Base-by-base conservation (phyloP, 2,329 filamentous ascomycete species). In the Stemphylium lycopersici region DNA sequence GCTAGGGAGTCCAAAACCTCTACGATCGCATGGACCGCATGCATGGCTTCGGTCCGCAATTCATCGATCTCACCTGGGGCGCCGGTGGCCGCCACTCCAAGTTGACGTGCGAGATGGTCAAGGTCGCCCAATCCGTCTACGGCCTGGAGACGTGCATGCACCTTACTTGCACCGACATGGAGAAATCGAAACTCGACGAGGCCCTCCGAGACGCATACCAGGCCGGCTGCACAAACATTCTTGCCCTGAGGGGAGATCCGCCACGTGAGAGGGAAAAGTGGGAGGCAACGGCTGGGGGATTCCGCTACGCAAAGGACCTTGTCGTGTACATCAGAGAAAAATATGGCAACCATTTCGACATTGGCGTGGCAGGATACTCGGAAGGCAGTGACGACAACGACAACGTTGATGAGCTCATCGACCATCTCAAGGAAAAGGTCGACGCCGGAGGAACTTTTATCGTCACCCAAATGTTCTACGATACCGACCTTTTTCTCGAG, bases 1-100 rank as follows among this genome's bases (percentile, higher is more conserved):
- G 16, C 33, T 54, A 73, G 79, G 95, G 95, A 83, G 93, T 99
- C 11, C 95, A 99, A 80, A 99, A 99, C 77, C 87, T 99, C 54
- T 99, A 99, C 83, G 95, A 99, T 69, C 91, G 95, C 73, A 98
- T 99, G 90, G 95, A 99, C 79, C 92, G 93, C 78, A 99, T 99
- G 95, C 92, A 96, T 78, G 86, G 89, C 70, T 86, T 96, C 61
- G 95, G 92, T 1, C 95, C 93, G 61, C 89, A 93, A 71, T 99
- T 99, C 81, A 92, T 99, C 75, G 95, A 99, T 77, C 90, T 99
- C 71, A 99, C 95, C 59, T 99, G 95, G 95, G 96, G 96, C 61
- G 95, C 95, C 47, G 95, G 95, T 65, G 95, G 95, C 42, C 88
- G 90, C 63, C 86, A 95, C 66, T 95, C 93, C 50, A 89, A 96